Evolutionary conservation across 208 protist genomes (phyloP), one percentile per base, ranked within the genome.

Genomic region (Dictyostelium gargantuum): DNA sequence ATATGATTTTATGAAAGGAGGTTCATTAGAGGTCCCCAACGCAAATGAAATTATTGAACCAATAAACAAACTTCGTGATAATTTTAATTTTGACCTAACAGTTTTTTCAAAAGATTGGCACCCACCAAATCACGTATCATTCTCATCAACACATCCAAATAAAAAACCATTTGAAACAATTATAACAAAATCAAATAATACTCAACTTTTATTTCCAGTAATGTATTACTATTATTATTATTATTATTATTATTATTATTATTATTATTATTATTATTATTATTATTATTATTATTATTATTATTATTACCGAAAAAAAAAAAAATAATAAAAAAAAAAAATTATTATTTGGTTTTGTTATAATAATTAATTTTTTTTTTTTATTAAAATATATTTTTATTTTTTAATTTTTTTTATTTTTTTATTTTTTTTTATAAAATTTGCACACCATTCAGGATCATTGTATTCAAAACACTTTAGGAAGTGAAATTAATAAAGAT

Each of bases 21-120:
- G 95, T 19, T 79, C 91, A 40, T 38, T 97, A 9, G 54, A 89
- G 23, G 92, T 95, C 0, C 15, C 21, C 2, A 40, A 94, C 44
- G 68, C 61, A 63, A 35, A 9, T 2, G 82, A 94, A n/a, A 85
- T 97, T 3, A 52, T 96, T 17, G 6, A 73, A 3, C 38, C 58
- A n/a, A 94, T 96, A 42, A 96, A 96, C 19, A 48, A 56, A 2
- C 15, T 97, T 2, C 80, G 73, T 29, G 32, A 86, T 92, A 15
- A 68, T 58, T 10, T 46, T 40, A 32, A 10, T 9, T 97, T 96
- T 26, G 93, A 97, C 63, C 21, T 96, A 15, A 85, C 97, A 1
- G 93, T 97, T 1, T 44, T 95, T 11, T 79, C 96, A 32, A 77
- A 97, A 44, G 96, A 97, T 91, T 97, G 66, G 77, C 96, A 97